A percentile compares a stretch with the other conserved stretches of the same genome.
These are phyloP conservation scores for Lasiosphaeriaceae sp. DNA, from an alignment of 495 filamentous ascomycete genomes.

Conservation along the genomic window DNA sequence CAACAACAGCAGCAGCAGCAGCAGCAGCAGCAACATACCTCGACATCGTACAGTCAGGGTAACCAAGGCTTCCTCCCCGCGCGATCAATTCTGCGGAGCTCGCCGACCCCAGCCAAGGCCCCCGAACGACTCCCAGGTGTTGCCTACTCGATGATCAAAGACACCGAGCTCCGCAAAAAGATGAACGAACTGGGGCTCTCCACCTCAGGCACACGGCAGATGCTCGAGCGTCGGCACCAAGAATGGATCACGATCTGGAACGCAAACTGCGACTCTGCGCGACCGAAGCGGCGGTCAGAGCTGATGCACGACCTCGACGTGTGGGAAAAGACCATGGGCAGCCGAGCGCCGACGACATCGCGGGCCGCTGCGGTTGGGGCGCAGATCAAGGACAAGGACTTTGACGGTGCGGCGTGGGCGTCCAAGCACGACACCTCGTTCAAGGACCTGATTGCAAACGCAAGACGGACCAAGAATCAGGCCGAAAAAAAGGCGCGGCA, in stretches of 20 bases:
- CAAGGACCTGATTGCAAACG: conserved; percentile 68
- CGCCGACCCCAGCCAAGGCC: conserved; percentile 14
- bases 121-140: conserved; percentile 65
- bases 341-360: conserved; percentile 35
- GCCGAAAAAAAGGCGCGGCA: conserved; percentile 12
- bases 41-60: conserved; percentile 7
- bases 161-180: conserved; percentile 71
- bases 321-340: conserved; percentile 77
- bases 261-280: conserved; percentile 83
- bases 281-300: conserved; percentile 64
- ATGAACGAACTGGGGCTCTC: conserved; percentile 80
- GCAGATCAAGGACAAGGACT: conserved; percentile 71
- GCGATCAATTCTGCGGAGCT: neutral
- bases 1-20: neutral
- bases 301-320: conserved; percentile 71
- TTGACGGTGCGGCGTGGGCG: conserved; percentile 75
- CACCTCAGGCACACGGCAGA: conserved; percentile 55
- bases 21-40: conserved; percentile 24
- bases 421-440: conserved; percentile 69
- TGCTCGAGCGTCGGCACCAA: conserved; percentile 74
- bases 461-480: conserved; percentile 30
- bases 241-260: conserved; percentile 98
- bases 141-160: conserved; percentile 78
- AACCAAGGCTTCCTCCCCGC: conserved; percentile 5
- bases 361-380: conserved; percentile 27